Conservation (phyloP, 2,329 filamentous ascomycete species). For the Cordyceps cicadae region DNA sequence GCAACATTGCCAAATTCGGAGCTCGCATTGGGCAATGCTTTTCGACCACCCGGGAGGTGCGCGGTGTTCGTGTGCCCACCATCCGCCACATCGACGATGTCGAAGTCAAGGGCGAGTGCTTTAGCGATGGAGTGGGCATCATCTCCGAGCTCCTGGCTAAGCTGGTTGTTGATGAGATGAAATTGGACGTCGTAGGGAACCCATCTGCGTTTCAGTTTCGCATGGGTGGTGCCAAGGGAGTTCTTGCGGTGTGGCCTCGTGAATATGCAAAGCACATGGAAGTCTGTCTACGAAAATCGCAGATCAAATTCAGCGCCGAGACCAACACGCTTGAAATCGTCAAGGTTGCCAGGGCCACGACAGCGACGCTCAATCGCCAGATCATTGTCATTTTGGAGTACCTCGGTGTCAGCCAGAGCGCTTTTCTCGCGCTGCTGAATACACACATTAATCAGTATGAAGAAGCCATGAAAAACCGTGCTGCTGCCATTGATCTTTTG, state of each 20-base stretch:
- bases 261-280: constrained; percentile 48
- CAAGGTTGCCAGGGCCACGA: constrained; percentile 65
- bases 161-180: constrained; percentile 64
- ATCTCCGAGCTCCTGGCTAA: constrained; percentile 73
- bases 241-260: constrained; percentile 67
- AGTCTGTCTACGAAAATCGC: constrained; percentile 73
- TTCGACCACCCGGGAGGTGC: constrained; percentile 76
- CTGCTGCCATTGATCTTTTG: constrained; percentile 58
- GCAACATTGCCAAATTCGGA: constrained; percentile 78
- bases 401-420: constrained; percentile 59
- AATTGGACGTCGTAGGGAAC: constrained; percentile 44
- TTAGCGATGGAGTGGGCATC: constrained; percentile 89
- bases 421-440: constrained; percentile 61
- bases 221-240: constrained; percentile 84
- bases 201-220: constrained; percentile 90
- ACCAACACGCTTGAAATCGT: constrained; percentile 78
- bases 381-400: constrained; percentile 77
- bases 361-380: constrained; percentile 80
- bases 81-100: constrained; percentile 62
- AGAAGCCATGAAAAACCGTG: constrained; percentile 57
- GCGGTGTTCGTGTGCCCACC: constrained; percentile 50
- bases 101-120: constrained; percentile 57
- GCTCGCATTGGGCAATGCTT: constrained; percentile 91
- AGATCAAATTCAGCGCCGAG: constrained; percentile 72
- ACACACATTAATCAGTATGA: constrained; percentile 62